These are phyloP conservation scores for Mortierella sp. DNA, from an alignment of 371 early-diverging fungal species.

Conservation along the genomic window DNA sequence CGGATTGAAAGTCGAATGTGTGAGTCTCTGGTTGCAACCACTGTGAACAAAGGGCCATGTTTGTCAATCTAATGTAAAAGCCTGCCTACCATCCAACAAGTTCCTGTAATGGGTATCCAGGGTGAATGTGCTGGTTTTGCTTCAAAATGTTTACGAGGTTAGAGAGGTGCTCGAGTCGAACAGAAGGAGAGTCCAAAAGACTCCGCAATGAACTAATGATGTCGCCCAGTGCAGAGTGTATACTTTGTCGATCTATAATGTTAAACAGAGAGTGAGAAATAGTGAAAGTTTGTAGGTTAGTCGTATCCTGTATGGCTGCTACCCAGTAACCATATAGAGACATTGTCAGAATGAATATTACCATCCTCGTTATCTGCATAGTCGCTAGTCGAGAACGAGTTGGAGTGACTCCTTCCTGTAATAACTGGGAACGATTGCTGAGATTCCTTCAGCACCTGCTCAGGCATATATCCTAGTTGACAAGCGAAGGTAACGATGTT, in stretches of 20 bases:
- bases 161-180: conserved; percentile 44
- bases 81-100: conserved; percentile 41
- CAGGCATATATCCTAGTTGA: conserved; percentile 39
- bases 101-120: conserved; percentile 51
- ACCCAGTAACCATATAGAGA: not conserved
- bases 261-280: not conserved
- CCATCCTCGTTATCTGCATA: conserved; percentile 58
- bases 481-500: not conserved
- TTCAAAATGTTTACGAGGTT: conserved; percentile 52
- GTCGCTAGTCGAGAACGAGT: conserved; percentile 54
- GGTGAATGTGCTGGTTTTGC: conserved; percentile 44
- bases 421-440: conserved; percentile 33
- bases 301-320: not conserved
- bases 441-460: conserved; percentile 38
- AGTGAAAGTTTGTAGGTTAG: not conserved
- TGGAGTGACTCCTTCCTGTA: conserved; percentile 50
- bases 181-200: conserved; percentile 41
- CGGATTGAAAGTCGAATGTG: not conserved
- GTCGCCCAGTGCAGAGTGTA: conserved; percentile 46
- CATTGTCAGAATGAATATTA: not conserved
- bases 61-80: not conserved
- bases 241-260: conserved; percentile 46
- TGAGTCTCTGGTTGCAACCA: not conserved
- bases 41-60: not conserved
- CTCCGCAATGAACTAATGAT: conserved; percentile 39